phyloP scores from a whole-genome alignment of 495 filamentous ascomycete genomes.

The Tuber microsphaerosporum region DNA sequence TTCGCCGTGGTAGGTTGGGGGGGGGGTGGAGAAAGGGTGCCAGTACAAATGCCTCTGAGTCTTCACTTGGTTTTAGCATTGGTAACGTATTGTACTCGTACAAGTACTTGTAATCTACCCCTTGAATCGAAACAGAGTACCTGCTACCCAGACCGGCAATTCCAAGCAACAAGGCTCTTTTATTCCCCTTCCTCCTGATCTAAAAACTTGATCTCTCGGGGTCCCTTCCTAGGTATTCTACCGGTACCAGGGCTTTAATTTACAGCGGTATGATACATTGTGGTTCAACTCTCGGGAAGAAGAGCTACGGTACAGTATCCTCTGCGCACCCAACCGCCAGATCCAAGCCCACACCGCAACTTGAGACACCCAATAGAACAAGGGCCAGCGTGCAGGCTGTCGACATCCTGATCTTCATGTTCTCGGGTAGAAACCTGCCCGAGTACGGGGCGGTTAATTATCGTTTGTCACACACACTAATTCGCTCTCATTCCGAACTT shows the following conservation, averaged over 20 bases:
- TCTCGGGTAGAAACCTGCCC: not conserved
- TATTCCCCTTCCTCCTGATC: not conserved
- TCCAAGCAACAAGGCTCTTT: not conserved
- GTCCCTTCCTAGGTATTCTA: not conserved
- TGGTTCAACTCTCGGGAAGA: not conserved
- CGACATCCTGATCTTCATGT: not conserved
- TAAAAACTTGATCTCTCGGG: not conserved
- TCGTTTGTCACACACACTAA: not conserved
- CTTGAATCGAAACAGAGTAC: not conserved
- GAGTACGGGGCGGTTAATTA: not conserved
- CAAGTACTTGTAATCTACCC: not conserved
- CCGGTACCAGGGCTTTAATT: not conserved
- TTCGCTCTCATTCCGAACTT: not conserved
- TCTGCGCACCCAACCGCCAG: not conserved
- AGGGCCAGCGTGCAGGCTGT: not conserved
- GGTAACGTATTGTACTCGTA: too few species aligned
- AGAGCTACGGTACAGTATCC: not conserved
- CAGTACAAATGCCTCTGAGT: not conserved
- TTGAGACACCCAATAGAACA: not conserved
- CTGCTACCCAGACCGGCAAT: not conserved
- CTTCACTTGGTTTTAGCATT: not conserved
- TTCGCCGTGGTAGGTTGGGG: not conserved
- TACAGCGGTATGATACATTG: not conserved
- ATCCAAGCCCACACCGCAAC: not conserved
- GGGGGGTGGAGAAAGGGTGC: too few species aligned